Evolutionary conservation across 257 asterid species (phyloP).

Genomic region (Verbena officinalis): DNA sequence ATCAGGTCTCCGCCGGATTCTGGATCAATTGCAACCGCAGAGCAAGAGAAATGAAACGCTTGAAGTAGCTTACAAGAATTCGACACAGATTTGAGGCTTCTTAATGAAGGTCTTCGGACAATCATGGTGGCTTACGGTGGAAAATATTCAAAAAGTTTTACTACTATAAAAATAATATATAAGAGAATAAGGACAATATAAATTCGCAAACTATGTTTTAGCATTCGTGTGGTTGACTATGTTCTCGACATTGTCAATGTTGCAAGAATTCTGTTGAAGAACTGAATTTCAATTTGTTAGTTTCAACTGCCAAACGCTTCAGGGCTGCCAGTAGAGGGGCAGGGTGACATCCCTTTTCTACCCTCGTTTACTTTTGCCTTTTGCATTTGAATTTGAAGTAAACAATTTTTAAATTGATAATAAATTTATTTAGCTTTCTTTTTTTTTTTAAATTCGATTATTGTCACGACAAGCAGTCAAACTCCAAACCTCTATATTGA

Average conservation of each 20-base stretch:
- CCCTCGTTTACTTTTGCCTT: too few species aligned
- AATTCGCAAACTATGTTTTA: neutral
- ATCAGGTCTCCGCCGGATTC: neutral
- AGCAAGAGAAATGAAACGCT: constrained; percentile 29
- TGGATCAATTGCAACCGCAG: constrained; percentile 34
- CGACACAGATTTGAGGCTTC: constrained; percentile 34
- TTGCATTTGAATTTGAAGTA: too few species aligned
- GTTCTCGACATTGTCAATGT: constrained; percentile 1
- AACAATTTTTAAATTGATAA: too few species aligned
- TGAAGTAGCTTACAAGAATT: constrained; percentile 28
- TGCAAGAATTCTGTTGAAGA: neutral
- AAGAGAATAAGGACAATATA: neutral
- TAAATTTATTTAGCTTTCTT: too few species aligned
- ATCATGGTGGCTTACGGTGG: constrained; percentile 41
- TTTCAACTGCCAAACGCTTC: neutral
- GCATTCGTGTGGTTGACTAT: constrained; percentile 2
- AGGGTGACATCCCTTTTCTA: too few species aligned
- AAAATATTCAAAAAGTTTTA: neutral
- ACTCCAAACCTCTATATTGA: too few species aligned
- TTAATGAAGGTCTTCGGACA: constrained; percentile 31
- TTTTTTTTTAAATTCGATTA: too few species aligned
- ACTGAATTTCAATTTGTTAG: constrained; percentile 24
- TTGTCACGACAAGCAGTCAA: too few species aligned
- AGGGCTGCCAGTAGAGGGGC: neutral
- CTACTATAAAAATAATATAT: too few species aligned